Conservation (phyloP, 2,329 filamentous ascomycete species). For the Ciborinia camelliae region DNA sequence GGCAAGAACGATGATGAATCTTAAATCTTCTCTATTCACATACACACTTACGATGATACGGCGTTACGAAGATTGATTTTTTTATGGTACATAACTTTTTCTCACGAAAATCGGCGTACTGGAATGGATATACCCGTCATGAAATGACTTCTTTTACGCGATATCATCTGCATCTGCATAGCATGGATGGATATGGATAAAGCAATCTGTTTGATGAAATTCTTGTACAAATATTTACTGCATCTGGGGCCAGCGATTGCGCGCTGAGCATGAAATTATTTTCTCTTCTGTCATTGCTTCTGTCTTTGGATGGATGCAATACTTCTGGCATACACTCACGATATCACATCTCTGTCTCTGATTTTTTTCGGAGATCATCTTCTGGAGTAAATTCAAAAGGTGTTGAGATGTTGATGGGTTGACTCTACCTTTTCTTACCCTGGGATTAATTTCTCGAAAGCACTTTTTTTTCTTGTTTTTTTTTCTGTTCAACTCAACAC, state of each 20-base stretch:
- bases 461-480: too few relatives aligned
- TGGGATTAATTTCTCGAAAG: too few relatives aligned
- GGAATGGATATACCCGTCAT: slow-evolving; percentile 14
- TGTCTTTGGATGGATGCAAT: neutral
- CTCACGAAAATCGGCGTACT: slow-evolving; percentile 6
- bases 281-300: neutral
- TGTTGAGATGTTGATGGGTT: neutral
- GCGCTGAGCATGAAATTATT: neutral
- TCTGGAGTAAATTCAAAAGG: neutral
- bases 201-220: slow-evolving; percentile 11
- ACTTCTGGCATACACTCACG: neutral
- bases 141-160: slow-evolving; percentile 10
- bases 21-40: neutral
- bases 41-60: neutral
- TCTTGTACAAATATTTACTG: neutral
- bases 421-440: neutral
- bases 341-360: neutral
- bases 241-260: neutral
- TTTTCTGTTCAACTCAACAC: too few relatives aligned
- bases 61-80: neutral
- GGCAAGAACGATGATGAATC: neutral
- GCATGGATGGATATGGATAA: neutral
- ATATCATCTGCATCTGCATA: slow-evolving; percentile 6
- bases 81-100: slow-evolving; percentile 1
- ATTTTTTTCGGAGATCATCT: neutral